A percentile compares a stretch with the other conserved stretches of the same genome.
Conservation (phyloP, 140 eudicot genomes). For the Anethum foeniculum region DNA sequence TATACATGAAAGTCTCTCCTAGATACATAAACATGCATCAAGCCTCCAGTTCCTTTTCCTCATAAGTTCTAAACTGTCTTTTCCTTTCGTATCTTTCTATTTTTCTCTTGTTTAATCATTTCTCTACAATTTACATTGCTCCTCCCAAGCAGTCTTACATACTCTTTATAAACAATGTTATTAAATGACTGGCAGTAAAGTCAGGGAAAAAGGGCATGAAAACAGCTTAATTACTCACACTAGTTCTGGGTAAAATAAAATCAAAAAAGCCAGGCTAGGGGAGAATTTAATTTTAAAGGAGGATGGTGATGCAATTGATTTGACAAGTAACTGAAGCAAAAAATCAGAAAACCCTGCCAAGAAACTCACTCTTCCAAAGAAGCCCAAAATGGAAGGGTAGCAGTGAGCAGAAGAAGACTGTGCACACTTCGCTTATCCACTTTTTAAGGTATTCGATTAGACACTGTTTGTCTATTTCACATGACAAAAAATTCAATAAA, state of each 20-base stretch:
- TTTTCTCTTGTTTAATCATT: background rate
- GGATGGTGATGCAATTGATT: slow-evolving; percentile 45
- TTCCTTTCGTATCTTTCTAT: background rate
- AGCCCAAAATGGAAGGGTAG: slow-evolving; percentile 21
- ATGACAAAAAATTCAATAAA: background rate
- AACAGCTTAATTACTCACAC: background rate
- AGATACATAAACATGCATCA: background rate
- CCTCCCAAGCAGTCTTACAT: background rate
- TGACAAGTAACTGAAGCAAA: slow-evolving; percentile 56
- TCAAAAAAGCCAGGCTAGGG: background rate
- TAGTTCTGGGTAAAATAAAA: background rate
- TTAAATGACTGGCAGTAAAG: background rate
- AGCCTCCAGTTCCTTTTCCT: background rate
- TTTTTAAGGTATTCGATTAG: slow-evolving; percentile 14
- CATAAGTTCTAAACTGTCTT: background rate
- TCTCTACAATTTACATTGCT: background rate
- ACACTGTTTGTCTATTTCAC: slow-evolving; percentile 9
- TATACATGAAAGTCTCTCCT: background rate
- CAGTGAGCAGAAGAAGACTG: slow-evolving; percentile 6
- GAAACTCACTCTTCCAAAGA: slow-evolving; percentile 41
- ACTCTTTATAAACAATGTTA: background rate
- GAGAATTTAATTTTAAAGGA: background rate
- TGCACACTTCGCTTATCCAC: background rate
- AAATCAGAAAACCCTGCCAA: slow-evolving; percentile 25
- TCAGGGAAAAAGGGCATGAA: background rate